These are phyloP conservation scores for Mycena epipterygia DNA, from an alignment of 768 basidiomycete species.

Conservation along the genomic window DNA sequence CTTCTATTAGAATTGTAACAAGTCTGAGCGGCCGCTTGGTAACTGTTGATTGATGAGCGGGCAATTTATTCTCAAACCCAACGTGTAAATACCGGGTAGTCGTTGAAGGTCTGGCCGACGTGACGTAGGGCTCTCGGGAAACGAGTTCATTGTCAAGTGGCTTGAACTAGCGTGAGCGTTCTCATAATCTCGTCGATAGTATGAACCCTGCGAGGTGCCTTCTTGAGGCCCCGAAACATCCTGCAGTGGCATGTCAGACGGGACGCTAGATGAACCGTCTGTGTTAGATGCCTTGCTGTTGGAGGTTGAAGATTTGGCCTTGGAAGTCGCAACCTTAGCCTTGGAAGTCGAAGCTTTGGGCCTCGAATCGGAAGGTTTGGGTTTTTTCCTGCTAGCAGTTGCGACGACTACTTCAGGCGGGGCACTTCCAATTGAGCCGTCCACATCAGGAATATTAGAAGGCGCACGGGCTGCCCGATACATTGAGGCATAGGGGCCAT, in stretches of 20 bases:
- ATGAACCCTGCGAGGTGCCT: constrained; percentile 27
- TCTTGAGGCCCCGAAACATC: constrained; percentile 17
- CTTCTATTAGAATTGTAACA: constrained; percentile 78
- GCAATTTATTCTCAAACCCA: constrained; percentile 14
- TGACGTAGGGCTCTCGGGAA: constrained; percentile 22
- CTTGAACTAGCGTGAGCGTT: background rate
- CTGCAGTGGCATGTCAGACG: constrained; percentile 16
- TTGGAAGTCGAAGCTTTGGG: constrained; percentile 35
- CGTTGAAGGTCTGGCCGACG: background rate
- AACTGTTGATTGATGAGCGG: constrained; percentile 25
- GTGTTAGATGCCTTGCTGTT: constrained; percentile 1
- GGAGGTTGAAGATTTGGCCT: constrained; percentile 25
- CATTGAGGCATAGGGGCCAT: constrained; percentile 56
- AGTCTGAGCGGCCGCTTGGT: constrained; percentile 55
- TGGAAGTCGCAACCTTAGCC: constrained; percentile 23
- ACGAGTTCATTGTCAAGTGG: background rate
- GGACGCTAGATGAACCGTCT: constrained; percentile 27
- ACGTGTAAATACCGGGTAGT: constrained; percentile 12
- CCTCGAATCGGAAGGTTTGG: constrained; percentile 24
- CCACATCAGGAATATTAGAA: background rate
- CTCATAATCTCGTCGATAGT: constrained; percentile 54
- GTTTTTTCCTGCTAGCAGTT: constrained; percentile 5
- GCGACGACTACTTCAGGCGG: constrained; percentile 5
- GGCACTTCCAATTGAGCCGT: background rate
- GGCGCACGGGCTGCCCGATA: constrained; percentile 46